Percentiles rank a stretch among this genome's conserved stretches.
These are phyloP conservation scores for Triticum monococcum DNA, from an alignment of 176 grass and related monocot species.

Conservation along the genomic window DNA sequence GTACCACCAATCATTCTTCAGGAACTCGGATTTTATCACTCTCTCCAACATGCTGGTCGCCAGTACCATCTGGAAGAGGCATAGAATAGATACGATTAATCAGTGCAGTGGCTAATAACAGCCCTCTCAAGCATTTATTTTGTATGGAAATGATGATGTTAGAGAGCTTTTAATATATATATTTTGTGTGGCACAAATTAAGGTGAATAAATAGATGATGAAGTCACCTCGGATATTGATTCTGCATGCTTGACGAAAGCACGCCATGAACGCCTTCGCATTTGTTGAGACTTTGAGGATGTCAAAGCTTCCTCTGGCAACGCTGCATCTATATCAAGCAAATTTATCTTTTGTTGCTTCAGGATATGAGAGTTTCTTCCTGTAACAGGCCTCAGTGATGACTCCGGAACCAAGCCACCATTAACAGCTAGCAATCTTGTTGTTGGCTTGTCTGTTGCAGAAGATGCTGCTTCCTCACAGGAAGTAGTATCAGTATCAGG, in stretches of 20 bases:
- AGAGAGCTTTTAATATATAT: background rate
- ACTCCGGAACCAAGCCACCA: slow-evolving; percentile 59
- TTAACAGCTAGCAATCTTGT: slow-evolving; percentile 46
- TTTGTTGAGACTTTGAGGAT: slow-evolving; percentile 53
- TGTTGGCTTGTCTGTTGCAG: slow-evolving; percentile 46
- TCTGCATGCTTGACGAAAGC: slow-evolving; percentile 84
- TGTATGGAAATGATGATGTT: background rate
- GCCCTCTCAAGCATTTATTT: slow-evolving; percentile 3
- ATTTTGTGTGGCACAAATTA: background rate
- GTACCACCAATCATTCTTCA: slow-evolving; percentile 92
- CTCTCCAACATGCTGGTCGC: slow-evolving; percentile 63
- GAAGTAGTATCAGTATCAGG: slow-evolving; percentile 22
- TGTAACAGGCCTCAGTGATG: slow-evolving; percentile 62
- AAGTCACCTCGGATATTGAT: slow-evolving; percentile 78
- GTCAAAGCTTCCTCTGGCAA: slow-evolving; percentile 71
- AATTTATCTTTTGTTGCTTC: slow-evolving; percentile 73
- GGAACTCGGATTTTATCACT: slow-evolving; percentile 78
- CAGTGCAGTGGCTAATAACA: background rate
- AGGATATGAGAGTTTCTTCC: slow-evolving; percentile 73
- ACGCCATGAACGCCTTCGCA: slow-evolving; percentile 70
- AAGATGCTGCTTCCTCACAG: slow-evolving; percentile 42
- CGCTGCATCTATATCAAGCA: slow-evolving; percentile 89
- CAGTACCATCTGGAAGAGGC: slow-evolving; percentile 74
- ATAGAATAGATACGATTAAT: slow-evolving; percentile 3
- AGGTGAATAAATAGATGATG: slow-evolving; percentile 16